Percentiles rank a stretch among this genome's conserved stretches.
Conservation (phyloP, 163 green algal species). For the Volvox carteri region DNA sequence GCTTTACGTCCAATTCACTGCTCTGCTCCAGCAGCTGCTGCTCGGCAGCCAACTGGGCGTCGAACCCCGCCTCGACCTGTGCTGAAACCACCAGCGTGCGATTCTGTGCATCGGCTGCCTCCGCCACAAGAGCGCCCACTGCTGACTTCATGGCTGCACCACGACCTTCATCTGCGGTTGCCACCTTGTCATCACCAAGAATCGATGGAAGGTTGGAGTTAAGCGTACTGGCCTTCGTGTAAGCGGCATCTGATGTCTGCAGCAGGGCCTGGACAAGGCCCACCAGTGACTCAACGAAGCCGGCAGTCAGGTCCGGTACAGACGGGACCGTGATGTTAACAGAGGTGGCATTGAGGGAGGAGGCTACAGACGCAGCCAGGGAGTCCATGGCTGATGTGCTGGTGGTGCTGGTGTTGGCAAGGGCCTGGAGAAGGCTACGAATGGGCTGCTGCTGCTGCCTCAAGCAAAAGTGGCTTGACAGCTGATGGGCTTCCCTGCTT, state of each 20-base stretch:
- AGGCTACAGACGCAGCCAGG: not conserved
- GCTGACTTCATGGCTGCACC: not conserved
- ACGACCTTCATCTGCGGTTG: not conserved
- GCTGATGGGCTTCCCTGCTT: too few species aligned
- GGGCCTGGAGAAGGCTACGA: slow-evolving; percentile 3
- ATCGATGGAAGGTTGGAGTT: not conserved
- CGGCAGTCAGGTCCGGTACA: not conserved
- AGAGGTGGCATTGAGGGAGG: slow-evolving; percentile 22
- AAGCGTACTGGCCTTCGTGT: not conserved
- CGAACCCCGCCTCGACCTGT: not conserved
- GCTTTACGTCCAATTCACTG: not conserved
- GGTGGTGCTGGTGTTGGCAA: not conserved
- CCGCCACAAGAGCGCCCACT: not conserved
- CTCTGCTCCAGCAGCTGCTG: not conserved
- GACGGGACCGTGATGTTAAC: not conserved
- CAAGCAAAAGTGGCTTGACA: not conserved
- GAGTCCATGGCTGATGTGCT: not conserved
- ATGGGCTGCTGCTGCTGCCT: not conserved
- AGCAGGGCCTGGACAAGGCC: not conserved
- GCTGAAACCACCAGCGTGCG: not conserved
- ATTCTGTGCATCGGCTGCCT: not conserved
- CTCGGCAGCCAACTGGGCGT: slow-evolving; percentile 11
- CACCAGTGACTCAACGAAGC: not conserved
- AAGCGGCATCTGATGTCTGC: not conserved
- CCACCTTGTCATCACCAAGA: not conserved